Conservation (phyloP, 2,329 filamentous ascomycete genomes). For the Fusarium albidum region DNA sequence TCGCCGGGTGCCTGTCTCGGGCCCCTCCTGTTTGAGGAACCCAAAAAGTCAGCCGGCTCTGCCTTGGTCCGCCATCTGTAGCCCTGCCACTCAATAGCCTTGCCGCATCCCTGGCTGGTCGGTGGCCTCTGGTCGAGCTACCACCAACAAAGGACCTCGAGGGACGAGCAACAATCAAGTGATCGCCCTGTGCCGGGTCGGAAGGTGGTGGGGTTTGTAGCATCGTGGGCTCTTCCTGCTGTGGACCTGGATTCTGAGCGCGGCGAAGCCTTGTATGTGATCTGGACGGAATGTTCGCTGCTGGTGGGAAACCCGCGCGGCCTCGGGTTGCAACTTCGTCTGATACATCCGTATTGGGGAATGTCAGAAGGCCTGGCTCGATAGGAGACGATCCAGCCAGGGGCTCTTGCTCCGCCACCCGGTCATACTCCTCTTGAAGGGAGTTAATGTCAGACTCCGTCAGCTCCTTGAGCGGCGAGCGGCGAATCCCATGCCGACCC, state of each 20-base stretch:
- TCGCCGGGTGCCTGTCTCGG: slow-evolving; percentile 13
- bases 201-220: slow-evolving; percentile 41
- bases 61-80: slow-evolving; percentile 17
- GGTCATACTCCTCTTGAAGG: slow-evolving; percentile 27
- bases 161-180: slow-evolving; percentile 1
- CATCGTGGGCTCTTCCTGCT: not conserved
- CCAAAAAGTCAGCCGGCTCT: slow-evolving; percentile 20
- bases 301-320: slow-evolving; percentile 1
- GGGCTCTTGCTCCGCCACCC: slow-evolving; percentile 7
- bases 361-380: slow-evolving; percentile 9
- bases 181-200: slow-evolving; percentile 19
- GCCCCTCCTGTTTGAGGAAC: slow-evolving; percentile 4
- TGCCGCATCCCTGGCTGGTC: slow-evolving; percentile 2
- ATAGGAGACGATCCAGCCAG: slow-evolving; percentile 1
- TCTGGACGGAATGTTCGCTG: slow-evolving; percentile 16
- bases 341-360: slow-evolving; percentile 1
- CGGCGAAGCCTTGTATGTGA: slow-evolving; percentile 11
- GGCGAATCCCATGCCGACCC: slow-evolving; percentile 14
- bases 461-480: slow-evolving; percentile 34
- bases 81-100: slow-evolving; percentile 1
- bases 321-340: slow-evolving; percentile 6
- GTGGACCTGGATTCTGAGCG: slow-evolving; percentile 2
- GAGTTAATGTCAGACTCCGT: slow-evolving; percentile 34
- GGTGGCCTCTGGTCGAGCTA: slow-evolving; percentile 9
- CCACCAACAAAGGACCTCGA: not conserved